Conservation (phyloP, 2,329 filamentous ascomycete genomes). For the Ambrosiella xylebori region DNA sequence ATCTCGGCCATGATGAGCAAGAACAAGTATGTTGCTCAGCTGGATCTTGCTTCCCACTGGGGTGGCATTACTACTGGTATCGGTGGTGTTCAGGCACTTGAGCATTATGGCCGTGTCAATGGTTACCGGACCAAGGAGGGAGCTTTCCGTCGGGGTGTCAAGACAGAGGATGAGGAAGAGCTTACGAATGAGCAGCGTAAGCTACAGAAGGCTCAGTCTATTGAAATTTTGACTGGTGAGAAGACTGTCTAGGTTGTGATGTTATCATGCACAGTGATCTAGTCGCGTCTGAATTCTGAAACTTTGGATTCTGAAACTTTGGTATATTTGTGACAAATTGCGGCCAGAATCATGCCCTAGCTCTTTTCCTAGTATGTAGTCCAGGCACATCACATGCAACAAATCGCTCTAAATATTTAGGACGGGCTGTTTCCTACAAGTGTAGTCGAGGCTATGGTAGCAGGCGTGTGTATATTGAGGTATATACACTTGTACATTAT, state of each 20-base stretch:
- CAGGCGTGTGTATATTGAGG: neutral
- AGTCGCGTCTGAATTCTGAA: no score
- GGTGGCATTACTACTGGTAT: constrained; percentile 33
- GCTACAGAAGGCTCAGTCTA: neutral
- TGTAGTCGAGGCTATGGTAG: neutral
- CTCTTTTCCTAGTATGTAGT: no score
- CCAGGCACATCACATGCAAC: no score
- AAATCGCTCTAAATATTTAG: no score
- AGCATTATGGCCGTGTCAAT: constrained; percentile 13
- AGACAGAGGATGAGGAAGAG: neutral
- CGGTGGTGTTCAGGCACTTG: constrained; percentile 22
- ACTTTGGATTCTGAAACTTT: neutral
- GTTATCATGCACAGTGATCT: neutral
- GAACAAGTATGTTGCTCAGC: constrained; percentile 27
- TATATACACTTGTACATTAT: neutral
- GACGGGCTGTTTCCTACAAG: no score
- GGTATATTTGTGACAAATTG: no score
- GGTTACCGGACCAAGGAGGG: constrained; percentile 9
- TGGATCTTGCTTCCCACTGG: constrained; percentile 38
- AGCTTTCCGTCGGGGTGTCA: constrained; percentile 5
- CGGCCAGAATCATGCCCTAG: no score
- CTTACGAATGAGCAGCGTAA: neutral
- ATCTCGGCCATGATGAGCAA: constrained; percentile 29
- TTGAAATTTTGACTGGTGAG: constrained; percentile 13
- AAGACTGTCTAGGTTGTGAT: constrained; percentile 5